These are phyloP conservation scores for Panicum miliaceum DNA, from an alignment of 176 grass and related monocot genomes.

Conservation along the genomic window DNA sequence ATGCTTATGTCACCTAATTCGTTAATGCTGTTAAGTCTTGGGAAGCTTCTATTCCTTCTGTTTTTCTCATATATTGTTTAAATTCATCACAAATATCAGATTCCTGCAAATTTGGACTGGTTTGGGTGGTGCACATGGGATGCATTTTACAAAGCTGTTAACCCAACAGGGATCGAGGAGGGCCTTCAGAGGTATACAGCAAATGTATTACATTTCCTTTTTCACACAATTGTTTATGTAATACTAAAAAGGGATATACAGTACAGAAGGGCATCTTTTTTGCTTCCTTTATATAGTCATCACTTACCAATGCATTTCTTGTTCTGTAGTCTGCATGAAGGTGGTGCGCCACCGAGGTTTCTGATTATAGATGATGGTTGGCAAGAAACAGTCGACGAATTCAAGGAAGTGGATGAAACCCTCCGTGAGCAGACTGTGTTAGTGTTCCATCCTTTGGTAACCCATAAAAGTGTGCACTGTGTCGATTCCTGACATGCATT, in stretches of 20 bases:
- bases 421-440: constrained; percentile 39
- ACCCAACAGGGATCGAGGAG: constrained; percentile 43
- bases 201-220: neutral
- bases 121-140: constrained; percentile 80
- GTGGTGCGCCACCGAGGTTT: constrained; percentile 56
- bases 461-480: neutral
- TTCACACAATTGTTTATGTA: neutral
- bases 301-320: neutral
- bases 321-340: constrained; percentile 36
- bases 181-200: constrained; percentile 54
- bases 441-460: constrained; percentile 25
- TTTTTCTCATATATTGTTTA: neutral
- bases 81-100: constrained; percentile 23
- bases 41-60: neutral
- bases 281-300: neutral
- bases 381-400: constrained; percentile 52
- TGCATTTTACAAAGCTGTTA: constrained; percentile 74
- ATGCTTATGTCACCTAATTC: neutral
- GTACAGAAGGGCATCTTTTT: neutral
- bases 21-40: neutral
- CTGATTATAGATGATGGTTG: constrained; percentile 74
- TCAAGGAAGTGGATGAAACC: constrained; percentile 39
- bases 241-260: neutral
- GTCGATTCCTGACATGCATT: neutral
- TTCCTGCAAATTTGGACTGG: constrained; percentile 58